Conservation (phyloP, 2,329 filamentous ascomycete genomes). For the Graphilbum fragrans region DNA sequence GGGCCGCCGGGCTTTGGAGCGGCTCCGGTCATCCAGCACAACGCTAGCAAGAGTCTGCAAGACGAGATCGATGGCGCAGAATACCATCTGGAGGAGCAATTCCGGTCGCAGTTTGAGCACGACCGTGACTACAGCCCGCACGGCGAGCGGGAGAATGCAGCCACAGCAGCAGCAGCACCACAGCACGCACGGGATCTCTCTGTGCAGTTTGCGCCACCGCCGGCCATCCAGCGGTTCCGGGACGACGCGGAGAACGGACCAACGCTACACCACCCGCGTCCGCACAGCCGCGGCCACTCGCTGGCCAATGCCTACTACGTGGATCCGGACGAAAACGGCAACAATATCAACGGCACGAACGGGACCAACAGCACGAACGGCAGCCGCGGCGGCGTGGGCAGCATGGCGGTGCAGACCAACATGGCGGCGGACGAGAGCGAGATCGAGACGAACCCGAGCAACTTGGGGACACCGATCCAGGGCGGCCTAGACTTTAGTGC, state of each 20-base stretch:
- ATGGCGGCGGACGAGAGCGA: slow-evolving; percentile 45
- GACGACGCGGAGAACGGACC: slow-evolving; percentile 40
- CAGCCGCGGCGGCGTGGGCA: slow-evolving; percentile 13
- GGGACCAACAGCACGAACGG: slow-evolving; percentile 22
- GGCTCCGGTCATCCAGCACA: slow-evolving; percentile 39
- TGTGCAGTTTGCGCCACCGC: slow-evolving; percentile 26
- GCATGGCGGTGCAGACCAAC: slow-evolving; percentile 10
- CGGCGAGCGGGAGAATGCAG: slow-evolving; percentile 22
- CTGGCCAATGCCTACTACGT: slow-evolving; percentile 54
- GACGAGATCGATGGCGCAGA: slow-evolving; percentile 77
- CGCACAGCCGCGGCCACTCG: slow-evolving; percentile 63
- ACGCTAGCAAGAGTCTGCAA: slow-evolving; percentile 66
- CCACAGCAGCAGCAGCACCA: slow-evolving; percentile 10
- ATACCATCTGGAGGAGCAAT: slow-evolving; percentile 70
- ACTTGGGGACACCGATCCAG: slow-evolving; percentile 52
- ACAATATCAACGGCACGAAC: slow-evolving; percentile 23
- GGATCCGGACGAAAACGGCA: slow-evolving; percentile 36
- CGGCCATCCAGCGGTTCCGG: slow-evolving; percentile 37
- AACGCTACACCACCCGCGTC: slow-evolving; percentile 58
- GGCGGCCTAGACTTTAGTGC: slow-evolving; percentile 33
- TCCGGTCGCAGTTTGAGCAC: slow-evolving; percentile 67
- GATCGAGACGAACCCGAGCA: slow-evolving; percentile 62
- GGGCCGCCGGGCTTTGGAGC: too few relatives aligned
- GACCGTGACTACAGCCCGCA: slow-evolving; percentile 60
- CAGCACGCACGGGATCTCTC: slow-evolving; percentile 31